A percentile compares a stretch with the other conserved stretches of the same genome.
Conservation (phyloP, 495 filamentous ascomycete genomes). For the Xylaria palmicola region DNA sequence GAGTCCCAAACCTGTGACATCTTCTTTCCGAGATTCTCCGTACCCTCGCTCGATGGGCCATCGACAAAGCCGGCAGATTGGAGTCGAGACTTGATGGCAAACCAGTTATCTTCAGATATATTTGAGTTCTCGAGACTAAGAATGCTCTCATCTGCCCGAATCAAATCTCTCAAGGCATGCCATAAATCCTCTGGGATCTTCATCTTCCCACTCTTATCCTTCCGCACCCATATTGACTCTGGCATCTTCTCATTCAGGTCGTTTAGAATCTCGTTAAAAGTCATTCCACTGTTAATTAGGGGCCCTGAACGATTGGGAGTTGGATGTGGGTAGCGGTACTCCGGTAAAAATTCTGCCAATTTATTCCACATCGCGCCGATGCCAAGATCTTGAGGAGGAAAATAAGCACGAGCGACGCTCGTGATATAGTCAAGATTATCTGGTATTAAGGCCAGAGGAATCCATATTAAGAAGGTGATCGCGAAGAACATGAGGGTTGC, state of each 20-base stretch:
- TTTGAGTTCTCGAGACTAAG: conserved; percentile 30
- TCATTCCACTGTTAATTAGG: not conserved
- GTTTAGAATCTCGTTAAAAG: conserved; percentile 21
- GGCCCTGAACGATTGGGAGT: not conserved
- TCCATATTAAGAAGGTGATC: not conserved
- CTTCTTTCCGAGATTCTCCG: conserved; percentile 17
- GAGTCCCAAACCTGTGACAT: conserved; percentile 31
- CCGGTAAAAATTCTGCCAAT: conserved; percentile 16
- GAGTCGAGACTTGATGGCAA: conserved; percentile 32
- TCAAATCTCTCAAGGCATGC: conserved; percentile 46
- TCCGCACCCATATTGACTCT: conserved; percentile 35
- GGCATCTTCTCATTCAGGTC: conserved; percentile 38
- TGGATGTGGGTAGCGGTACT: not conserved
- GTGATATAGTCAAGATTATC: not conserved
- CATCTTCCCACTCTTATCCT: conserved; percentile 40
- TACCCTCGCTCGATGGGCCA: conserved; percentile 1
- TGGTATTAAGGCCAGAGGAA: not conserved
- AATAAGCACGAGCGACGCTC: not conserved
- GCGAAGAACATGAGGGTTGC: not conserved
- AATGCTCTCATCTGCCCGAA: conserved; percentile 33
- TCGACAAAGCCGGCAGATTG: conserved; percentile 4
- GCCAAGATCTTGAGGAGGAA: not conserved
- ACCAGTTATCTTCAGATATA: conserved; percentile 40
- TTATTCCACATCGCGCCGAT: conserved; percentile 9
- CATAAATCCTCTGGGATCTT: conserved; percentile 55